Evolutionary conservation across 2,329 filamentous ascomycete genomes (phyloP).

Genomic region (Pseudocercospora eumusae): DNA sequence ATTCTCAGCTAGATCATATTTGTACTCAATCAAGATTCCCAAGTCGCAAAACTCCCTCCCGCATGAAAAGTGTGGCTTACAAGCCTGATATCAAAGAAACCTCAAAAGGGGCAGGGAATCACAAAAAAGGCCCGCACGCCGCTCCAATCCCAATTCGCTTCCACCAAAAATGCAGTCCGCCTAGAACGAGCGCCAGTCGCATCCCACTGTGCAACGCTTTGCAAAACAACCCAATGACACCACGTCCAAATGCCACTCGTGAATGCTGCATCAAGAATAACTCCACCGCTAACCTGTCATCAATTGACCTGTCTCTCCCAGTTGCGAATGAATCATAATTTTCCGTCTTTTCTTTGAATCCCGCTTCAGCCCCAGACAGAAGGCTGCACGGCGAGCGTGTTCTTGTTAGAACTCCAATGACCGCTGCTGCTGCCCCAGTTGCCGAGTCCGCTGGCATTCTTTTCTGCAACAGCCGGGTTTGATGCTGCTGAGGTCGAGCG

Average conservation of each 20-base stretch:
- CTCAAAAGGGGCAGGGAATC: slow-evolving; percentile 1
- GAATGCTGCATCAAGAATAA: slow-evolving; percentile 23
- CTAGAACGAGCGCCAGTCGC: slow-evolving; percentile 13
- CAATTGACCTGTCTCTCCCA: slow-evolving; percentile 18
- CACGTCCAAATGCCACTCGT: slow-evolving; percentile 25
- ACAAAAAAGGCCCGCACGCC: slow-evolving; percentile 4
- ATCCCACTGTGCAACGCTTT: slow-evolving; percentile 9
- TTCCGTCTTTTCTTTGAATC: slow-evolving; percentile 10
- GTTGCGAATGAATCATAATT: slow-evolving; percentile 13
- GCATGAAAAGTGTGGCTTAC: slow-evolving; percentile 12
- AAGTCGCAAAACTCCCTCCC: slow-evolving; percentile 13
- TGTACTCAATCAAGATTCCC: slow-evolving; percentile 12
- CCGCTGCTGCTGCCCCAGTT: slow-evolving; percentile 79
- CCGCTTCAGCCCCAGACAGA: slow-evolving; percentile 79
- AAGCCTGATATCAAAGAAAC: slow-evolving; percentile 5
- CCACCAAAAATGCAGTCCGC: slow-evolving; percentile 14
- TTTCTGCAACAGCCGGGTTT: slow-evolving; percentile 56
- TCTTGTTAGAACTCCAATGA: slow-evolving; percentile 78
- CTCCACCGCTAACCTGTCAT: slow-evolving; percentile 26
- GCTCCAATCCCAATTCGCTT: slow-evolving; percentile 10
- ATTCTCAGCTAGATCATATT: slow-evolving; percentile 12
- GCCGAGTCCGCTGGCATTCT: slow-evolving; percentile 47
- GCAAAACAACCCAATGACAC: slow-evolving; percentile 22
- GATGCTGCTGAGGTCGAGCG: slow-evolving; percentile 59
- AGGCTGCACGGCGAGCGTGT: slow-evolving; percentile 79